Percentiles rank a stretch among this genome's conserved stretches.
Conservation (phyloP, 768 basidiomycete genomes). For the Lactifluus volemus region DNA sequence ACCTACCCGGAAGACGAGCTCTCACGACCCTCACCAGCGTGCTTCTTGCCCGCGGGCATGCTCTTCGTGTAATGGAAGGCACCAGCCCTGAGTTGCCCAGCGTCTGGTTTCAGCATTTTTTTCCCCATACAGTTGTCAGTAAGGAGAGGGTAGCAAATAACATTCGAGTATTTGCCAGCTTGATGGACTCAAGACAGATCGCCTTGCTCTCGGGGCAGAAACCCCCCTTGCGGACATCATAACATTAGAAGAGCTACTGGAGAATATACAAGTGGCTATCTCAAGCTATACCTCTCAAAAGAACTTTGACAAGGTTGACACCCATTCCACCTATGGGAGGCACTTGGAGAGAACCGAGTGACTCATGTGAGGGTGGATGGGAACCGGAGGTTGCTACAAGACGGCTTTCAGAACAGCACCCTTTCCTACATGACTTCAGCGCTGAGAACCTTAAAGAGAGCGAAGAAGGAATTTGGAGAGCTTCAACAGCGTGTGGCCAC, state of each 20-base stretch:
- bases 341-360: not conserved
- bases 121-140: not conserved
- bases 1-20: conserved; percentile 33
- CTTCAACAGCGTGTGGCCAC: not conserved
- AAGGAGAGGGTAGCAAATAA: not conserved
- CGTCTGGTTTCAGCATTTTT: not conserved
- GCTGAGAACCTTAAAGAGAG: not conserved
- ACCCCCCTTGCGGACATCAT: not conserved
- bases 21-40: not conserved
- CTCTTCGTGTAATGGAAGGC: not conserved
- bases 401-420: not conserved
- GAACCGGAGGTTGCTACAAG: not conserved
- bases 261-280: not conserved
- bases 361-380: not conserved
- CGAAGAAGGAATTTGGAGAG: not conserved
- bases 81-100: not conserved
- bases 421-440: not conserved
- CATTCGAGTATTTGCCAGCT: not conserved
- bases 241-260: not conserved
- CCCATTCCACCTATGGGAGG: not conserved
- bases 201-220: not conserved
- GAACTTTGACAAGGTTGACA: not conserved
- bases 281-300: not conserved
- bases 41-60: not conserved
- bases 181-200: not conserved